phyloP scores from a whole-genome alignment of 805 yeast species.

The Metschnikowia cerradonensis region DNA sequence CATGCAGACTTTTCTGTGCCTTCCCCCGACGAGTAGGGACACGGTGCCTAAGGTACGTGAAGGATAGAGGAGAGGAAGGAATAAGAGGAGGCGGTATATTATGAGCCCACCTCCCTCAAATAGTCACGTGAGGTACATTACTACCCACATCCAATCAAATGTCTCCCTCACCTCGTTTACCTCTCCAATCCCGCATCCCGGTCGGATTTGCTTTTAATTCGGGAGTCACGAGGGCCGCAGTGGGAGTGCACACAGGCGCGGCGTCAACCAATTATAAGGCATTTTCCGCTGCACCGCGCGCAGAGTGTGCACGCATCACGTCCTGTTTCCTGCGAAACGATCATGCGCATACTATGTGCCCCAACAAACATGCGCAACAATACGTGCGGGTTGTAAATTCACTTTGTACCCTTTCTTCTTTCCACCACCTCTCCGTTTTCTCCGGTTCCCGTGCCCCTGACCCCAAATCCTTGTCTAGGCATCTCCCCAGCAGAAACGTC shows the following conservation, averaged over 20 bases:
- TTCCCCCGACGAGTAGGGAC: too few species aligned
- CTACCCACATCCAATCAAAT: too few species aligned
- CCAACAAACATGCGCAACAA: constrained; percentile 13
- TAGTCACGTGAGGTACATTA: too few species aligned
- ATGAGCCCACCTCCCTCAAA: too few species aligned
- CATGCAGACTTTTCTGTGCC: neutral
- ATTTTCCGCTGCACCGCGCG: neutral
- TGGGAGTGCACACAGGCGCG: neutral
- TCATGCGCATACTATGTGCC: constrained; percentile 16
- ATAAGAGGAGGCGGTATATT: too few species aligned
- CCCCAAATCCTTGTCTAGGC: neutral
- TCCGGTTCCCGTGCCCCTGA: constrained; percentile 3
- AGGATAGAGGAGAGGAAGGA: neutral
- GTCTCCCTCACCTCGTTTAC: neutral
- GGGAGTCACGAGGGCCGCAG: neutral
- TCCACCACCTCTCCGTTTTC: neutral
- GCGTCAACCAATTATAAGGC: constrained; percentile 2
- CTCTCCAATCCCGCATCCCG: too few species aligned
- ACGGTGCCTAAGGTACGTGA: too few species aligned
- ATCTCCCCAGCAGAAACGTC: neutral
- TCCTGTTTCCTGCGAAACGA: constrained; percentile 11
- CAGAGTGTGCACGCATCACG: constrained; percentile 6
- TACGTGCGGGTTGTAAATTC: constrained; percentile 10
- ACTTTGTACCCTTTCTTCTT: constrained; percentile 7
- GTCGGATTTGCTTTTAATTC: neutral